Evolutionary conservation across 768 basidiomycete species (phyloP).

Genomic region (Termitomyces eurrhizus): DNA sequence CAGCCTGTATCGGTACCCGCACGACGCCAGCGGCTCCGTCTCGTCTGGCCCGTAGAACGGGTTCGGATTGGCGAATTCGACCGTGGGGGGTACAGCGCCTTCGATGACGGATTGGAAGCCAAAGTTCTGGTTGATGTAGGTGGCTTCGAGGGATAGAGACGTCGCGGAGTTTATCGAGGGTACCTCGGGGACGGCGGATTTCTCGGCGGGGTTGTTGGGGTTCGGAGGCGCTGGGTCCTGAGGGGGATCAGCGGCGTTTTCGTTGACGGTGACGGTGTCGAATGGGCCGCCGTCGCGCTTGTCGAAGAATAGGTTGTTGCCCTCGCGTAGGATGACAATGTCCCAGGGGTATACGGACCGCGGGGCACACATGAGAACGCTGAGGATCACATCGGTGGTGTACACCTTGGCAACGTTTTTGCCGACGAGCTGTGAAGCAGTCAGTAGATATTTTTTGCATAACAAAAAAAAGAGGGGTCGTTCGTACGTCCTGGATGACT

Average conservation of each 20-base stretch:
- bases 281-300: constrained; percentile 97
- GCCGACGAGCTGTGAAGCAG: constrained; percentile 57
- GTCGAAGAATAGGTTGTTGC: constrained; percentile 92
- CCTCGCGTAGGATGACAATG: constrained; percentile 91
- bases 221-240: constrained; percentile 78
- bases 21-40: constrained; percentile 91
- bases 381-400: constrained; percentile 92
- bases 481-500: constrained; percentile 80
- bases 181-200: constrained; percentile 54
- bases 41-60: constrained; percentile 95
- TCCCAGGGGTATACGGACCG: constrained; percentile 99
- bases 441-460: constrained; percentile 3
- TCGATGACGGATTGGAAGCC: constrained; percentile 93
- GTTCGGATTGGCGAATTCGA: constrained; percentile 83
- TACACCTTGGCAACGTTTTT: constrained; percentile 85
- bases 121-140: constrained; percentile 99
- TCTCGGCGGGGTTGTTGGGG: constrained; percentile 73
- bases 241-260: constrained; percentile 95
- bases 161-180: constrained; percentile 92
- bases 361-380: constrained; percentile 93
- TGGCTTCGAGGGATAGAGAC: constrained; percentile 93
- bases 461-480: not conserved
- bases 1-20: constrained; percentile 93
- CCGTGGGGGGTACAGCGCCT: constrained; percentile 51
- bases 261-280: constrained; percentile 97